Conservation (phyloP, 2,329 filamentous ascomycete species). For the Penicillium sclerotigenum region DNA sequence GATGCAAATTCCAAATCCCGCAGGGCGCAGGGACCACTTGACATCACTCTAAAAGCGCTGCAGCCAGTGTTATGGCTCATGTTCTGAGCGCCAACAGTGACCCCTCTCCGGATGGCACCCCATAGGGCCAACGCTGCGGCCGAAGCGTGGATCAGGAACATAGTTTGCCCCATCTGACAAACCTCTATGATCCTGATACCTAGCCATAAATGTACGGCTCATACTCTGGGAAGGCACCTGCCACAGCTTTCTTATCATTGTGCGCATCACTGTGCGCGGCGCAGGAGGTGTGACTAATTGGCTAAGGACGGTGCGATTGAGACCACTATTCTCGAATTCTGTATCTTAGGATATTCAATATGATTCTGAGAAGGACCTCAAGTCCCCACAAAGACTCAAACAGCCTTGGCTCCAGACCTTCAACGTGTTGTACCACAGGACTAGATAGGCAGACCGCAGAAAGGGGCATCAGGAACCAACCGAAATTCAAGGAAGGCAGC, state of each 20-base stretch:
- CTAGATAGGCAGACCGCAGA: neutral
- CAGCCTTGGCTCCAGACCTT: neutral
- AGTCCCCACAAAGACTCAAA: neutral
- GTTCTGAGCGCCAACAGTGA: conserved; percentile 8
- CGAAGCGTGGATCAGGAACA: conserved; percentile 9
- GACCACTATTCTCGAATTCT: neutral
- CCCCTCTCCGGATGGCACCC: conserved; percentile 2
- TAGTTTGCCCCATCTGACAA: conserved; percentile 9
- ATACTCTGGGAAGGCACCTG: conserved; percentile 8
- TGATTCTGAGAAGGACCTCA: neutral
- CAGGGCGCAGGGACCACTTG: conserved; percentile 9
- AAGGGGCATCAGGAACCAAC: neutral
- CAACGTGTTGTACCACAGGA: neutral
- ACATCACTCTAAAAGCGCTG: conserved; percentile 14
- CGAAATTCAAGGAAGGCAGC: neutral
- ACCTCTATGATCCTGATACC: conserved; percentile 3
- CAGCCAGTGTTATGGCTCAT: conserved; percentile 1
- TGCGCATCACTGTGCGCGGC: conserved; percentile 2
- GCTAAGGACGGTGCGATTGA: neutral
- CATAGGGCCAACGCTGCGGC: conserved; percentile 9
- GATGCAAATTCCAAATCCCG: conserved; percentile 6
- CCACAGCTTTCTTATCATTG: conserved; percentile 4
- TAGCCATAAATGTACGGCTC: neutral
- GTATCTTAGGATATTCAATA: neutral
- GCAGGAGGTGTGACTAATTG: conserved; percentile 7